Evolutionary conservation across 768 basidiomycete genomes (phyloP).

Genomic region (Sistotremastrum suecicum): DNA sequence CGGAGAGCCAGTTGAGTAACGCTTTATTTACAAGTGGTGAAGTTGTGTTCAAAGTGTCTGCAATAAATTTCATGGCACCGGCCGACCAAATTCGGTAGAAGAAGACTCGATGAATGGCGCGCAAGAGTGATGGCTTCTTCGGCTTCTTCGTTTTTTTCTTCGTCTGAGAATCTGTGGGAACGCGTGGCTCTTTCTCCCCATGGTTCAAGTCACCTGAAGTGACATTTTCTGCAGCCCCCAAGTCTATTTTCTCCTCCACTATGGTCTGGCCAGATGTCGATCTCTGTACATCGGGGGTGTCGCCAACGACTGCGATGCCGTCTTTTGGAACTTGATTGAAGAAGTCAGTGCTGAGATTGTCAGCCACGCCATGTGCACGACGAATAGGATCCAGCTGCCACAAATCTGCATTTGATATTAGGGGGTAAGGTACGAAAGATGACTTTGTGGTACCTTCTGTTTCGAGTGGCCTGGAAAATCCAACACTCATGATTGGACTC

Average conservation of each 20-base stretch:
- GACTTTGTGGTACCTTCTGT: conserved; percentile 29
- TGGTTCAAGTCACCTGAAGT: not conserved
- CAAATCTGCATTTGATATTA: conserved; percentile 25
- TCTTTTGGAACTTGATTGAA: conserved; percentile 37
- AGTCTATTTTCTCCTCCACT: conserved; percentile 5
- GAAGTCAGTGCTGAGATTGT: conserved; percentile 30
- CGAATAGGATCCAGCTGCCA: conserved; percentile 32
- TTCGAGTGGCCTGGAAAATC: conserved; percentile 42
- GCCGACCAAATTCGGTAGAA: conserved; percentile 31
- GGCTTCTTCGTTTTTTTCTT: conserved; percentile 6
- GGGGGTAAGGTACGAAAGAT: not conserved
- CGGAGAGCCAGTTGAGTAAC: conserved; percentile 42
- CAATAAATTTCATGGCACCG: conserved; percentile 32
- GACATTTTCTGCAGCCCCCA: conserved; percentile 4
- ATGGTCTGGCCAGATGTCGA: not conserved
- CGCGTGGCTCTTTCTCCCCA: too few species aligned
- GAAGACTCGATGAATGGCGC: conserved; percentile 33
- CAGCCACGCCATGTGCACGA: conserved; percentile 25
- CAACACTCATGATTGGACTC: conserved; percentile 37
- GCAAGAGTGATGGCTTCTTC: conserved; percentile 25
- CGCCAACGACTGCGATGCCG: conserved; percentile 22
- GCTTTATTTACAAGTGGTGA: conserved; percentile 45
- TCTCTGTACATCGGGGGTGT: not conserved
- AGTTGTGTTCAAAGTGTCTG: conserved; percentile 36
- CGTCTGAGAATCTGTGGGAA: not conserved